phyloP scores from a whole-genome alignment of 1,284 basidiomycete species.

The Grifola frondosa region DNA sequence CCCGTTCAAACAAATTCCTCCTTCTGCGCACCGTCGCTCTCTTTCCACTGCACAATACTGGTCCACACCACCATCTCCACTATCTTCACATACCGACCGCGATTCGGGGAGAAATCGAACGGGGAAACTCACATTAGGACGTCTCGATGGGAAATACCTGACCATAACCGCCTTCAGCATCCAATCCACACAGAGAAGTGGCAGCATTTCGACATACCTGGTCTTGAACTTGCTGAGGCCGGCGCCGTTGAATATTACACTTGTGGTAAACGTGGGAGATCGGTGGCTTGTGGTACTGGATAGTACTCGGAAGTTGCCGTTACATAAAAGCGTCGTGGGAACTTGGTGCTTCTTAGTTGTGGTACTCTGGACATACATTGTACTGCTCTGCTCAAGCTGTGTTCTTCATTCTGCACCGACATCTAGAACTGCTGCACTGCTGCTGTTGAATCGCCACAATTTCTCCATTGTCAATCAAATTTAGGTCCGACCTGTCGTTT shows the following conservation, averaged over 20 bases:
- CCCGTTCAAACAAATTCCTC: constrained; percentile 6
- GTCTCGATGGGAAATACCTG: constrained; percentile 20
- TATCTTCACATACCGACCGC: neutral
- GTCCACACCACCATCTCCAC: neutral
- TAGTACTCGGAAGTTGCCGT: constrained; percentile 30
- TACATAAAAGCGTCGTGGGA: too few species aligned
- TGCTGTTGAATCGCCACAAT: too few species aligned
- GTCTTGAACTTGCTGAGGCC: constrained; percentile 37
- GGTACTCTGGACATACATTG: too few species aligned
- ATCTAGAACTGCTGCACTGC: too few species aligned
- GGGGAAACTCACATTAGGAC: constrained; percentile 24
- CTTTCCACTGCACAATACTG: neutral
- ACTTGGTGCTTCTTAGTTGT: too few species aligned
- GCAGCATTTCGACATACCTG: constrained; percentile 31
- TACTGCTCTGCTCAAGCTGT: too few species aligned
- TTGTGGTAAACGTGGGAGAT: constrained; percentile 13
- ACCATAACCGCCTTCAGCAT: constrained; percentile 12
- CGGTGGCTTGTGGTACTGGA: constrained; percentile 31
- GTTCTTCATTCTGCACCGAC: too few species aligned
- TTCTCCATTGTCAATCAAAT: too few species aligned
- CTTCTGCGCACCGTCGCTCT: neutral
- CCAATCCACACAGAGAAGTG: neutral
- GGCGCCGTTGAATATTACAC: constrained; percentile 30
- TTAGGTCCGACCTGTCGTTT: too few species aligned
- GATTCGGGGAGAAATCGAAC: neutral